These are phyloP conservation scores for Phlebopus sp. DNA, from an alignment of 1,284 basidiomycete species.

Conservation along the genomic window DNA sequence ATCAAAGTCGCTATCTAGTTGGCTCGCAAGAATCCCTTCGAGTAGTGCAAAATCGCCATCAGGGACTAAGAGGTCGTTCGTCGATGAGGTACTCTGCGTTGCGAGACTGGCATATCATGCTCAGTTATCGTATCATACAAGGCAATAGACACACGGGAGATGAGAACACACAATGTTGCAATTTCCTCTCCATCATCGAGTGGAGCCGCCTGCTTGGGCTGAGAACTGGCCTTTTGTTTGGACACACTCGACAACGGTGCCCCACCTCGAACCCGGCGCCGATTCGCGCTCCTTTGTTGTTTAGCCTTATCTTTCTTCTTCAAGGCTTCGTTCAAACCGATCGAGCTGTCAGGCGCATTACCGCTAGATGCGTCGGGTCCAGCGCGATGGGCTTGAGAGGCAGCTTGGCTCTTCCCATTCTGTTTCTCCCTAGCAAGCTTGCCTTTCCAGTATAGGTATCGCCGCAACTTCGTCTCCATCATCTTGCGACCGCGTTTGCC, in stretches of 20 bases:
- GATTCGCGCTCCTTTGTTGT: conserved; percentile 50
- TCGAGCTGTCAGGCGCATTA: not conserved
- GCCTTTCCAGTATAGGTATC: conserved; percentile 84
- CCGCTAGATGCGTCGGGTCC: conserved; percentile 6
- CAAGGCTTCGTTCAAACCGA: conserved; percentile 61
- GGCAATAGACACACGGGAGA: not conserved
- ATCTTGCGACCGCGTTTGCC: conserved; percentile 66
- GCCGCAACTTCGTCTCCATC: conserved; percentile 73
- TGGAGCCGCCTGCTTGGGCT: conserved; percentile 38
- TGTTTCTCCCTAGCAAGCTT: conserved; percentile 37
- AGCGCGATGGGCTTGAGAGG: conserved; percentile 5
- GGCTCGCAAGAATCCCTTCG: conserved; percentile 24
- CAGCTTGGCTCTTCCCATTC: conserved; percentile 6
- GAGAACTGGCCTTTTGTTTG: conserved; percentile 12
- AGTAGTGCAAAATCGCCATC: conserved; percentile 35
- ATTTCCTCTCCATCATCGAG: conserved; percentile 49
- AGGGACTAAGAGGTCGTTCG: conserved; percentile 14
- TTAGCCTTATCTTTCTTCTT: conserved; percentile 70
- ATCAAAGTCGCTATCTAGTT: conserved; percentile 58
- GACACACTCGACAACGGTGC: conserved; percentile 36
- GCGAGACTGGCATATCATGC: conserved; percentile 16
- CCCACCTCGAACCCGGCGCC: conserved; percentile 66
- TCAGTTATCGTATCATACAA: not conserved
- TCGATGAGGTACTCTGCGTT: conserved; percentile 11
- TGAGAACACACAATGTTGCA: conserved; percentile 20